phyloP scores from a whole-genome alignment of 129 eudicot species.

The Artemisia annua region DNA sequence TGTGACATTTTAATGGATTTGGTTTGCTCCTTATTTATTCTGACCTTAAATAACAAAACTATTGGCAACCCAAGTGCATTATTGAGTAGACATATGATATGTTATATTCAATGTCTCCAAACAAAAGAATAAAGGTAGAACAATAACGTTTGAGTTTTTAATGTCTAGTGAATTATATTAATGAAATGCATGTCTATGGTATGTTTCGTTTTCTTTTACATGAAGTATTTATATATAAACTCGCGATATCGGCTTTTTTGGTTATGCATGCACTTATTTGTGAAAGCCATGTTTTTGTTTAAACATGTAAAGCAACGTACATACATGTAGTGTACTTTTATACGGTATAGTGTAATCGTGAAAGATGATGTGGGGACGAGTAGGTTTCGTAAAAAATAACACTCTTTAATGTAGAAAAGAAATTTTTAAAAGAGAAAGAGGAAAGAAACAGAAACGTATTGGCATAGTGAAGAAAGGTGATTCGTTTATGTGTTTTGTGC shows the following conservation, averaged over 20 bases:
- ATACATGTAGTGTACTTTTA: conserved; percentile 18
- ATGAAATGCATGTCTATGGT: too few relatives aligned
- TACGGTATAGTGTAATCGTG: conserved; percentile 22
- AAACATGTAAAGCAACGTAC: background rate
- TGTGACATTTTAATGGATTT: conserved; percentile 32
- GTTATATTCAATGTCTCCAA: conserved; percentile 23
- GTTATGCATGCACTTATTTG: conserved; percentile 2
- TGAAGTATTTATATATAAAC: too few relatives aligned
- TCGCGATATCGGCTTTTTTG: background rate
- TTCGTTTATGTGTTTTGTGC: conserved; percentile 30
- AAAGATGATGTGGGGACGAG: conserved; percentile 15
- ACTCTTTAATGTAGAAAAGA: conserved; percentile 17
- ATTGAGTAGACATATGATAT: background rate
- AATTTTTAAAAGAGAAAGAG: background rate
- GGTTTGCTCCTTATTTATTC: conserved; percentile 14
- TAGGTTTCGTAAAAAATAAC: conserved; percentile 34
- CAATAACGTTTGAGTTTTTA: background rate
- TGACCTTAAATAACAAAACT: background rate
- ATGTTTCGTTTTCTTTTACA: too few relatives aligned
- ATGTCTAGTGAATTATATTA: background rate
- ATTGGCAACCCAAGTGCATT: conserved; percentile 3
- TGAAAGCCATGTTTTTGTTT: conserved; percentile 1
- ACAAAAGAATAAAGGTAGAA: background rate
- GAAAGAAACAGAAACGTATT: conserved; percentile 29
- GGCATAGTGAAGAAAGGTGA: conserved; percentile 29